Base-by-base conservation (phyloP, 2,329 filamentous ascomycete species). In the Penicillium occitanis region DNA sequence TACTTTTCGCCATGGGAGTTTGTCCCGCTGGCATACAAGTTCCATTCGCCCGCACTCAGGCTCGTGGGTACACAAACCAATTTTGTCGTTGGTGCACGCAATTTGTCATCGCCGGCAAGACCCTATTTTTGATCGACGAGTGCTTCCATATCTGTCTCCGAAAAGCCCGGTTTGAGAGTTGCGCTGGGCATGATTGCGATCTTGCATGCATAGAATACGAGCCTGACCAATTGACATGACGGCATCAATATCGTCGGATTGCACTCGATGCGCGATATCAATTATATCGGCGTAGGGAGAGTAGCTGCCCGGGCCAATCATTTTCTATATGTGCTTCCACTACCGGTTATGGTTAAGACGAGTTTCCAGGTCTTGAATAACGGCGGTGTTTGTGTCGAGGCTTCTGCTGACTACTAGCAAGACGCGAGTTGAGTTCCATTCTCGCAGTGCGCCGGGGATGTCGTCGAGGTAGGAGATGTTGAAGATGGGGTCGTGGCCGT, bases 121-220 rank as follows among this genome's bases (percentile, higher is more conserved):
- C 63, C 63, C 14, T 46, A 30, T 22, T 48, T 51, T n/a, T 65
- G 63, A 17, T 65, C 53, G 5, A 65, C 35, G 14, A 64, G 40
- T n/a, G 14, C n/a, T 30, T 65, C 63, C 63, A 65, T 65, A 28
- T 50, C 51, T 30, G 40, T 42, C 5, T 60, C 51, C 14, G 28
- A 37, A 25, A 65, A 60, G 1, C 57, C 53, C 5, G 53, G 42
- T 2, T 14, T 13, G 8, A 65, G 46, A 8, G 63, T 65, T 40
- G 63, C 55, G 33, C 57, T 48, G 10, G 60, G 51, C 17, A 64
- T 50, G 17, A 58, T 46, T 28, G 55, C 63, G 10, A 48, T 65
- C 19, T 65, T 65, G 37, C 53, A 59, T 14, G 63, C 51, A 22
- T 65, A 3, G 63, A 65, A n/a, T 65, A 65, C 2, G 55, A 65